Evolutionary conservation across 1,139 yeast genomes (phyloP).

Genomic region (Saccharomyces hybrid): DNA sequence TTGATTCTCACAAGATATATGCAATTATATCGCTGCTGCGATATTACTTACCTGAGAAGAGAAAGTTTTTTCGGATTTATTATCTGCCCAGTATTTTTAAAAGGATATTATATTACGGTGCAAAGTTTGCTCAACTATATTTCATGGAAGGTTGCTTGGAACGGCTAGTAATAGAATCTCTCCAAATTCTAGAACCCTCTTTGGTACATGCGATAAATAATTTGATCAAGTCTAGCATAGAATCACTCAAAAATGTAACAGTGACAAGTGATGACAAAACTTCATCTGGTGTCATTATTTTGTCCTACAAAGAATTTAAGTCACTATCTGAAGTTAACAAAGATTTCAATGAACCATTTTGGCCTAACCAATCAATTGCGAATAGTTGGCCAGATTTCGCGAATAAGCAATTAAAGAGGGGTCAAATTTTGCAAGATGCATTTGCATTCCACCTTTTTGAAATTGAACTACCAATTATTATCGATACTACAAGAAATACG

Average conservation of each 20-base stretch:
- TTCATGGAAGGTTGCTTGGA: neutral
- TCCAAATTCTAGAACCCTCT: neutral
- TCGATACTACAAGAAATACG: neutral
- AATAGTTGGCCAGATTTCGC: neutral
- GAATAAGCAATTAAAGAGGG: conserved; percentile 3
- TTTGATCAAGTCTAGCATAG: neutral
- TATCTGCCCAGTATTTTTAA: neutral
- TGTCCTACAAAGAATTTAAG: neutral
- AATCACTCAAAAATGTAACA: neutral
- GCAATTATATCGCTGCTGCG: neutral
- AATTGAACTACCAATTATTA: conserved; percentile 13
- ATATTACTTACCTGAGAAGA: neutral
- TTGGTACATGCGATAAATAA: neutral
- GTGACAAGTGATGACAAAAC: neutral
- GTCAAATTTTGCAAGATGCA: neutral
- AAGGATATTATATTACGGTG: neutral
- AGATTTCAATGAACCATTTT: conserved; percentile 4
- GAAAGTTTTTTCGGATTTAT: neutral
- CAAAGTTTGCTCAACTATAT: neutral
- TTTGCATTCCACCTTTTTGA: conserved; percentile 12
- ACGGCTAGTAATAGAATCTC: neutral
- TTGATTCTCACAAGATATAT: neutral
- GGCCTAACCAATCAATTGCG: conserved; percentile 3
- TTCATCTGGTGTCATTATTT: neutral
- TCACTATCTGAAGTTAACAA: neutral